Evolutionary conservation across 352 stramenopile species (phyloP).

Genomic region (Globisporangium solare): DNA sequence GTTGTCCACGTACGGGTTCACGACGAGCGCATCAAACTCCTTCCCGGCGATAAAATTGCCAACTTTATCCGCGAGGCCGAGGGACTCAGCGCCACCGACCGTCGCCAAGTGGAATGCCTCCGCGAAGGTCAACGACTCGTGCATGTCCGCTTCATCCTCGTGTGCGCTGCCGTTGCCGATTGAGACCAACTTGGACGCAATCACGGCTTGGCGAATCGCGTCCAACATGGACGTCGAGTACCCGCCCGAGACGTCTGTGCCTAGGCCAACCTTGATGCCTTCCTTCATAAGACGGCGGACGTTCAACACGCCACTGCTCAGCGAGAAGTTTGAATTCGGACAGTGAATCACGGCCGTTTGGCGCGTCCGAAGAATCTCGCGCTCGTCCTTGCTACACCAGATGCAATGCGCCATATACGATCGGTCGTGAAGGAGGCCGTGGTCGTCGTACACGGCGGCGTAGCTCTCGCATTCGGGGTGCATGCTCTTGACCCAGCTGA

Average conservation of each 20-base stretch:
- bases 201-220: slow-evolving; percentile 85
- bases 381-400: slow-evolving; percentile 76
- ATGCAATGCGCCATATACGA: slow-evolving; percentile 95
- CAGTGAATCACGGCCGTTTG: slow-evolving; percentile 91
- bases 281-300: slow-evolving; percentile 67
- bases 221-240: slow-evolving; percentile 94
- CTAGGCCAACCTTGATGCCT: slow-evolving; percentile 89
- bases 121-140: slow-evolving; percentile 50
- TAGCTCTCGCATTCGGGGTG: slow-evolving; percentile 82
- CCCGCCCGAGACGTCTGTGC: slow-evolving; percentile 92
- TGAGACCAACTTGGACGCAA: slow-evolving; percentile 84
- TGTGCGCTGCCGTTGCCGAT: slow-evolving; percentile 55
- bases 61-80: slow-evolving; percentile 75
- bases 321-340: slow-evolving; percentile 93
- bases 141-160: slow-evolving; percentile 22
- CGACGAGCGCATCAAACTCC: slow-evolving; percentile 88
- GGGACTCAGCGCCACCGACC: slow-evolving; percentile 72
- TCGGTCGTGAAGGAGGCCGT: slow-evolving; percentile 85
- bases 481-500: slow-evolving; percentile 81
- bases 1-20: slow-evolving; percentile 55
- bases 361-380: slow-evolving; percentile 52
- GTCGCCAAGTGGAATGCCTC: slow-evolving; percentile 92
- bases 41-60: slow-evolving; percentile 89
- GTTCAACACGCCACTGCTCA: slow-evolving; percentile 85
- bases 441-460: slow-evolving; percentile 72